A percentile compares a stretch with the other conserved stretches of the same genome.
These are phyloP conservation scores for Plasmodium gaboni DNA, from an alignment of 169 alveolate species.

Conservation along the genomic window DNA sequence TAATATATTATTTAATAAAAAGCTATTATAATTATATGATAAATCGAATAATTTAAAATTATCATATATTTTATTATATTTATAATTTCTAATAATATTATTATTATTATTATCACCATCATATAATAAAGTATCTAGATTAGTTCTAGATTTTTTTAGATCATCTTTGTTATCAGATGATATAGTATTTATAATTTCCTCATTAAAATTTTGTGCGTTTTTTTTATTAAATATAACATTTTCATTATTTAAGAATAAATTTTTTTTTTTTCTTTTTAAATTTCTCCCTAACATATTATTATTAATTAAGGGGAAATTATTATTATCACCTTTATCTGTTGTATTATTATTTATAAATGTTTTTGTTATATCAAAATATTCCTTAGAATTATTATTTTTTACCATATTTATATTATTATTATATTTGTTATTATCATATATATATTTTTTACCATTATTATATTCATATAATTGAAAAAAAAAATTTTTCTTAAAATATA, in stretches of 20 bases:
- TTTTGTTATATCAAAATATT: not conserved
- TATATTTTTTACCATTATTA: constrained; percentile 3
- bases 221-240: not conserved
- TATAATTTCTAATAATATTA: too few species aligned
- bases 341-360: too few species aligned
- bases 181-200: not conserved
- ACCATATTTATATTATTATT: not conserved
- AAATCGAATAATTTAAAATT: constrained; percentile 47
- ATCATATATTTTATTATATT: not conserved
- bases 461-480: constrained; percentile 24
- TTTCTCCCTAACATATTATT: not conserved
- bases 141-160: not conserved
- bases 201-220: not conserved
- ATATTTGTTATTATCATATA: too few species aligned
- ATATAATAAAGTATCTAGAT: not conserved
- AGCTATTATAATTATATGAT: constrained; percentile 30
- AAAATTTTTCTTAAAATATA: constrained; percentile 17
- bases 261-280: not conserved
- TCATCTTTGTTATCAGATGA: not conserved
- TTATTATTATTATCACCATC: not conserved
- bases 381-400: not conserved
- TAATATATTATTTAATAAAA: constrained; percentile 44
- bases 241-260: not conserved
- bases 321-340: not conserved
- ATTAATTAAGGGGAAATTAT: not conserved